Base-by-base conservation (phyloP, 2,329 filamentous ascomycete genomes). In the Eutypa lata region DNA sequence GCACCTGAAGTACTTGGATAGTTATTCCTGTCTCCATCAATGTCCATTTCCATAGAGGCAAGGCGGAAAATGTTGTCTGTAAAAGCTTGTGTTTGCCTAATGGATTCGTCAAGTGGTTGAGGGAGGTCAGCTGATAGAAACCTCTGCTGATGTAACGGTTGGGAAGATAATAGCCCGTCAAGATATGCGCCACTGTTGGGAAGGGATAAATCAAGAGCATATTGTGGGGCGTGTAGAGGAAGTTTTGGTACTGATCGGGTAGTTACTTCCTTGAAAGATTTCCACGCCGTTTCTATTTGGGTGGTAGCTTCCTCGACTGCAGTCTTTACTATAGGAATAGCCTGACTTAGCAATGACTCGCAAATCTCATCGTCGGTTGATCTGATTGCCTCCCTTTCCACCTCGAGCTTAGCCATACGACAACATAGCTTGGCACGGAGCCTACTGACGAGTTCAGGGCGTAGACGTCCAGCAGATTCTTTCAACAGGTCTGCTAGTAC, bases 381-480 rank as follows among this genome's bases (percentile, higher is more conserved):
- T n/a, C 52, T 19, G 1, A 37, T 14, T 24, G 37, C 49, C 7
- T 44, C 47, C n/a, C 62, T 68, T 42, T 78, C 73, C 2, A 65
- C 59, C 31, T 84, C 77, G 0, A 87, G 59, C 61, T 88, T 88
- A 0, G 76, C 77, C 14, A 87, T 73, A 0, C 83, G 78, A 21
- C 80, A 75, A 55, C 76, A 77, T 1, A 86, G 66, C 61, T 86
- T 88, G 31, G 76, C 66, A 47, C 73, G 74, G 5, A 85, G 59
- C 16, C 71, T 61, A 2, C 68, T 61, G 2, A 71, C 56, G 3
- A 67, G 53, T 10, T 82, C 75, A 0, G 62, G 33, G 55, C 52
- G 22, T 72, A 61, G 2, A 42, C 49, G 18, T 53, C 46, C 10
- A 62, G 53, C 3, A 53, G 65, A 19, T 0, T 80, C 75, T 0